Conservation (phyloP, 441 rosid genomes). For the Mallotus japonicus region DNA sequence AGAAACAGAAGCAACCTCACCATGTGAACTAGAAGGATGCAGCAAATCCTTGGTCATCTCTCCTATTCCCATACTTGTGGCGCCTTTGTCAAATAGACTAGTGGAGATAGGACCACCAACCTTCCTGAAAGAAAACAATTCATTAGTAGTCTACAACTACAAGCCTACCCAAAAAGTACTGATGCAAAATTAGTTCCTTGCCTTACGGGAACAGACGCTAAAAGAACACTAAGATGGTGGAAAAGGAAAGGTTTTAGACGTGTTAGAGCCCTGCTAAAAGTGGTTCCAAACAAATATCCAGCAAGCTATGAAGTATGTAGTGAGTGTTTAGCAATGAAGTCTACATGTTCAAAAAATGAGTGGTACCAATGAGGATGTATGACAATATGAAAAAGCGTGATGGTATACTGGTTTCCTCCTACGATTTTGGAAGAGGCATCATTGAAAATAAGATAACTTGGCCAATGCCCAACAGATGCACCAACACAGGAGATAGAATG, state of each 20-base stretch:
- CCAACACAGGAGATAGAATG: neutral
- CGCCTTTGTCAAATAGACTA: constrained; percentile 30
- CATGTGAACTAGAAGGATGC: constrained; percentile 28
- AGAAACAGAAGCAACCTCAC: constrained; percentile 37
- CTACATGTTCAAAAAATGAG: neutral
- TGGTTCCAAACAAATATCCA: neutral
- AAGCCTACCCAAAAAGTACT: neutral
- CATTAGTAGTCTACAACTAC: constrained; percentile 9
- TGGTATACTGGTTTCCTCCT: neutral
- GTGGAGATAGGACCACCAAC: constrained; percentile 29
- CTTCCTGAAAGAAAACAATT: constrained; percentile 30
- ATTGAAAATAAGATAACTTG: neutral
- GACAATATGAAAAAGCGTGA: neutral
- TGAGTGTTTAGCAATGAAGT: neutral
- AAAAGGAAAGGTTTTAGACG: neutral
- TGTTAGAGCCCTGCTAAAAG: constrained; percentile 1
- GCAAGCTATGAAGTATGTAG: neutral
- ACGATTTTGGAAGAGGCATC: neutral
- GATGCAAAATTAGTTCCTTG: neutral
- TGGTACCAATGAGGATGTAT: neutral
- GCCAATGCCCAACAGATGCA: neutral
- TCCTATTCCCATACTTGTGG: constrained; percentile 23
- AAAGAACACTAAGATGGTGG: constrained; percentile 1
- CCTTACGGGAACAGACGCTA: neutral
- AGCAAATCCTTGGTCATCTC: constrained; percentile 30